Conservation (phyloP, 306 rosid genomes). For the Ammopiptanthus mongolicus region DNA sequence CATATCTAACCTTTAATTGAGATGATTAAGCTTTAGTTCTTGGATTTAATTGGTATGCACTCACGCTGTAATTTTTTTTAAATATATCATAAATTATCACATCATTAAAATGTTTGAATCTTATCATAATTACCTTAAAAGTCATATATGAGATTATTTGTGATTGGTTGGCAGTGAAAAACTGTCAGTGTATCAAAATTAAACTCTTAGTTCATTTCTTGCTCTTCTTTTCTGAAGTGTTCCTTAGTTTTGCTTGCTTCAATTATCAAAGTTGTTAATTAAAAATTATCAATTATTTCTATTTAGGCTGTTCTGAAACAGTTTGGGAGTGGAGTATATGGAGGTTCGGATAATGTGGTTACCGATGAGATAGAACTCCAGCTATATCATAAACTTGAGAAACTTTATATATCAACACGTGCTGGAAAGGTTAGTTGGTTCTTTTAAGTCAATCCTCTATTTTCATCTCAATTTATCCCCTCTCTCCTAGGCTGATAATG, state of each 20-base stretch:
- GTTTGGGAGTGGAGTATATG: slow-evolving; percentile 83
- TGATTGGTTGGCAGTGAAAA: too few species aligned
- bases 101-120: too few species aligned
- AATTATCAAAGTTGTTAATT: slow-evolving; percentile 4
- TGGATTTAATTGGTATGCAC: too few species aligned
- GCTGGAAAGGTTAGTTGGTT: slow-evolving; percentile 73
- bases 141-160: too few species aligned
- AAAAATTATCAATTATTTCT: slow-evolving; percentile 1
- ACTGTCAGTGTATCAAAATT: too few species aligned
- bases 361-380: slow-evolving; percentile 71
- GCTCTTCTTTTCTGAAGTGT: neutral
- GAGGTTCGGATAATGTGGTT: slow-evolving; percentile 75
- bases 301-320: slow-evolving; percentile 85
- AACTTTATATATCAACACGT: slow-evolving; percentile 90
- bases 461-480: neutral
- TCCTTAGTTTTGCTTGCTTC: neutral
- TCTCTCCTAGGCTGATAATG: slow-evolving; percentile 9
- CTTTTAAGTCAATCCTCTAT: neutral
- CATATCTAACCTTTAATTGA: neutral
- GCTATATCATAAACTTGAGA: slow-evolving; percentile 82
- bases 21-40: neutral
- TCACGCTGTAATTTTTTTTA: too few species aligned
- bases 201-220: neutral
- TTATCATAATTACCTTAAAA: too few species aligned
- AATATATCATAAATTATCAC: too few species aligned